Evolutionary conservation across 169 alveolate genomes (phyloP).

Genomic region (Hammondia hammondi): DNA sequence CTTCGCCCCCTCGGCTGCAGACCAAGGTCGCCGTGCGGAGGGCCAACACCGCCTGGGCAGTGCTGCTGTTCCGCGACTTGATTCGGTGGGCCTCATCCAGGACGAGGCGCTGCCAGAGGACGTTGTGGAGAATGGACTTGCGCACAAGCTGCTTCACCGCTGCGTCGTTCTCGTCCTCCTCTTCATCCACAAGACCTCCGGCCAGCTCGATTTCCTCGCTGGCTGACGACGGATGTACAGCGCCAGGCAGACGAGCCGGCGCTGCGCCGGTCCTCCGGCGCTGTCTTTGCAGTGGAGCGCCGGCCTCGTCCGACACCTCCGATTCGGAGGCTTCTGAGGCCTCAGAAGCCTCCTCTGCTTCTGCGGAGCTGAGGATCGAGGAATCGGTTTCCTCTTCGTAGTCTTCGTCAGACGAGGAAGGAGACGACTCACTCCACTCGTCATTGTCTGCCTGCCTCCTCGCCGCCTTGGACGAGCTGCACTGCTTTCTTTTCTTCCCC

Average conservation of each 20-base stretch:
- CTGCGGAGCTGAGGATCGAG: neutral
- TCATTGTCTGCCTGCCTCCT: neutral
- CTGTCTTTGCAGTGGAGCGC: neutral
- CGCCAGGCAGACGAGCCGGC: too few relatives aligned
- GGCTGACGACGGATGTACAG: neutral
- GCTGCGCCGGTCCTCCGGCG: neutral
- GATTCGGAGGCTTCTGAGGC: neutral
- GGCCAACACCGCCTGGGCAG: conserved; percentile 88
- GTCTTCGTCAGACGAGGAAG: neutral
- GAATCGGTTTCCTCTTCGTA: neutral
- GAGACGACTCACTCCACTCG: neutral
- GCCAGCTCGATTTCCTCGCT: conserved; percentile 49
- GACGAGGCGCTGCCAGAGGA: conserved; percentile 85
- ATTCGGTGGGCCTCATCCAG: conserved; percentile 97
- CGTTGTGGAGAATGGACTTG: conserved; percentile 56
- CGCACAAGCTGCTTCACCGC: conserved; percentile 20
- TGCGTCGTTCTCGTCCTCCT: conserved; percentile 64
- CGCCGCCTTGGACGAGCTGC: neutral
- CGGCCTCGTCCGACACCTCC: neutral
- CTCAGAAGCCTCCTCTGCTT: neutral
- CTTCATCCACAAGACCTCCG: conserved; percentile 54
- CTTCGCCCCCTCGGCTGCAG: neutral
- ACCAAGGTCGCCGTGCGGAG: conserved; percentile 61
- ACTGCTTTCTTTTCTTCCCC: conserved; percentile 25
- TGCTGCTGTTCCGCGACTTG: conserved; percentile 91